A percentile compares a stretch with the other conserved stretches of the same genome.
These are phyloP conservation scores for Debaryomyces sp. DNA, from an alignment of 1,139 yeast species.

Conservation along the genomic window DNA sequence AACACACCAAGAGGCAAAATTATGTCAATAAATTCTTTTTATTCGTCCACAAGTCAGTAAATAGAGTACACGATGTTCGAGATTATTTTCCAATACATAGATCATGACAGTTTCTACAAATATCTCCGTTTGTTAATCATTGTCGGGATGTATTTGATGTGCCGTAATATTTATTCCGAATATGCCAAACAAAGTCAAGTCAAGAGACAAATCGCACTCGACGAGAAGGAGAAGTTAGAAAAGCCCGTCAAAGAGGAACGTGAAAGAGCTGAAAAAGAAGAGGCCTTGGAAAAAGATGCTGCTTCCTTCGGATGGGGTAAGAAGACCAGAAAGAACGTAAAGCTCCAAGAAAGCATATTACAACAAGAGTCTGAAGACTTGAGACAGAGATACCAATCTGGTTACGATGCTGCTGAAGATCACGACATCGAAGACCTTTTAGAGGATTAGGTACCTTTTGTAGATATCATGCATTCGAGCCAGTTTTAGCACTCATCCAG, in stretches of 20 bases:
- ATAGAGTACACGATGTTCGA: slow-evolving; percentile 26
- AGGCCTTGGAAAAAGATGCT: slow-evolving; percentile 42
- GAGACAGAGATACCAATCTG: slow-evolving; percentile 45
- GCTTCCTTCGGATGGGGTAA: slow-evolving; percentile 78
- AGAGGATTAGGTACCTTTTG: slow-evolving; percentile 42
- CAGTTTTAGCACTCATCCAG: background rate
- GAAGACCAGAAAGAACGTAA: slow-evolving; percentile 60
- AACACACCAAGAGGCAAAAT: background rate
- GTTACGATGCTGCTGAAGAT: slow-evolving; percentile 62
- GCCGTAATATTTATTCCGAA: slow-evolving; percentile 39
- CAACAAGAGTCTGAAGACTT: slow-evolving; percentile 49
- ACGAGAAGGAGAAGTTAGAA: slow-evolving; percentile 45
- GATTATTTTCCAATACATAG: slow-evolving; percentile 39
- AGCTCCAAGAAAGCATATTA: slow-evolving; percentile 55
- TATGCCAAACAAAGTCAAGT: slow-evolving; percentile 56
- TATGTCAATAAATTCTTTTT: background rate
- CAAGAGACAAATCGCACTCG: slow-evolving; percentile 51
- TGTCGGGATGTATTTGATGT: slow-evolving; percentile 39
- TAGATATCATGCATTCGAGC: background rate
- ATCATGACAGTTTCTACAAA: slow-evolving; percentile 35
- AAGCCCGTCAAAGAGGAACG: slow-evolving; percentile 36
- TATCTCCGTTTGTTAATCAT: slow-evolving; percentile 39
- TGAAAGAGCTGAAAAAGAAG: slow-evolving; percentile 30
- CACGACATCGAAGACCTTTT: slow-evolving; percentile 67
- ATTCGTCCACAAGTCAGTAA: background rate